A percentile compares a stretch with the other conserved stretches of the same genome.
phyloP scores from a whole-genome alignment of 345 rosid genomes.

The Eucalyptus microcorys region DNA sequence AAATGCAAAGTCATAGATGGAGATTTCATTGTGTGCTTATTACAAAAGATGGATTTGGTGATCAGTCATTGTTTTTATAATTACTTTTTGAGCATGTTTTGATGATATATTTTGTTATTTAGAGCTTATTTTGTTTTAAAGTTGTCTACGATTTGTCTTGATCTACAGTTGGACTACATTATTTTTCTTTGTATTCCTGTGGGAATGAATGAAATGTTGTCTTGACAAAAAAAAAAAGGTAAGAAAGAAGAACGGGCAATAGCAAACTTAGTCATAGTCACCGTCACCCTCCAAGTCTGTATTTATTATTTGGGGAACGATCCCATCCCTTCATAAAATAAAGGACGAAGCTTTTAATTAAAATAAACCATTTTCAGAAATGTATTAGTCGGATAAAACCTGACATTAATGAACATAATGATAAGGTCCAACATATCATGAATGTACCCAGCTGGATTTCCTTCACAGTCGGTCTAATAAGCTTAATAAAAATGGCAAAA shows the following conservation, averaged over 20 bases:
- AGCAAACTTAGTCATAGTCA: neutral
- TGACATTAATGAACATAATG: neutral
- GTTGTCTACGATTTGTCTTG: accelerated
- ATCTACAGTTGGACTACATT: too few species aligned
- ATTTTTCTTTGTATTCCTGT: too few species aligned
- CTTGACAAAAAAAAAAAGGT: too few species aligned
- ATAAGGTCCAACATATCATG: accelerated
- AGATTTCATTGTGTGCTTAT: too few species aligned
- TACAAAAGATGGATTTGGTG: too few species aligned
- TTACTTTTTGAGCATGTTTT: too few species aligned
- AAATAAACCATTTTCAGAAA: neutral
- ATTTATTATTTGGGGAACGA: neutral
- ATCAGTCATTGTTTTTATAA: accelerated
- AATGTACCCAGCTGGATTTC: neutral
- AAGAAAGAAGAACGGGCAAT: neutral
- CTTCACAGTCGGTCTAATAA: neutral
- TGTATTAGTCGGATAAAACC: neutral
- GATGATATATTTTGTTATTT: too few species aligned
- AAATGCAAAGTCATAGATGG: too few species aligned
- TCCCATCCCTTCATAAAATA: neutral
- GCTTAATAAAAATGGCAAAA: neutral
- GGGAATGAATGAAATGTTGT: too few species aligned
- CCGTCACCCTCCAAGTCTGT: neutral
- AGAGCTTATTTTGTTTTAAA: too few species aligned
- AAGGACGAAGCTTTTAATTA: neutral